phyloP scores from a whole-genome alignment of 2,329 filamentous ascomycete species.

The Cladophialophora psammophila region DNA sequence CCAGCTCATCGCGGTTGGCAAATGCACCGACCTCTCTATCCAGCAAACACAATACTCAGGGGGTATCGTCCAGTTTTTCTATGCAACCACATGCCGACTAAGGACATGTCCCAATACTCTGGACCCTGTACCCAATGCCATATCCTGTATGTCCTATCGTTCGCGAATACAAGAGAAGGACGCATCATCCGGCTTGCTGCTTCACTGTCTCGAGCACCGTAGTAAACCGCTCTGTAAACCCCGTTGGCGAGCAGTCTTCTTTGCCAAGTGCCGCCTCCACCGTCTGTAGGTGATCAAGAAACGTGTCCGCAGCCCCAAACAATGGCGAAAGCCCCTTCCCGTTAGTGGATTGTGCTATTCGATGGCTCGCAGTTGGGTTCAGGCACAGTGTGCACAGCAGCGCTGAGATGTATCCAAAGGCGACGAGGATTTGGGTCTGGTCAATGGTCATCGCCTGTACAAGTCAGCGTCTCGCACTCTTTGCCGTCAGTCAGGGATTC shows the following conservation, averaged over 20 bases:
- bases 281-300: slow-evolving; percentile 65
- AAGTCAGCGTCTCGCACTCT: slow-evolving; percentile 31
- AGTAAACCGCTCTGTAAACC: slow-evolving; percentile 31
- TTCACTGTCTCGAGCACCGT: slow-evolving; percentile 28
- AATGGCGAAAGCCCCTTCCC: slow-evolving; percentile 58
- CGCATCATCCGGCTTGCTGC: slow-evolving; percentile 10
- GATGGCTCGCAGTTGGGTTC: slow-evolving; percentile 53
- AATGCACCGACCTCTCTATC: no score
- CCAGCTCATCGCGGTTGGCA: no score
- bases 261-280: slow-evolving; percentile 56
- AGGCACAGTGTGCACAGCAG: slow-evolving; percentile 82
- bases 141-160: not conserved
- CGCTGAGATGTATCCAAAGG: slow-evolving; percentile 84
- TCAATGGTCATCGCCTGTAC: slow-evolving; percentile 62
- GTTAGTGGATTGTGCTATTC: slow-evolving; percentile 54
- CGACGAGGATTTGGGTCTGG: slow-evolving; percentile 80
- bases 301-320: slow-evolving; percentile 67
- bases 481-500: slow-evolving; percentile 42
- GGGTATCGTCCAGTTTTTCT: not conserved
- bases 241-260: slow-evolving; percentile 24
- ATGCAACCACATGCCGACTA: slow-evolving; percentile 6
- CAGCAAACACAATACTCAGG: no score
- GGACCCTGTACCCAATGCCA: slow-evolving; percentile 17
- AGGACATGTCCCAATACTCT: slow-evolving; percentile 23
- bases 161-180: not conserved